phyloP scores from a whole-genome alignment of 257 asterid genomes.

The Ocimum tenuiflorum region DNA sequence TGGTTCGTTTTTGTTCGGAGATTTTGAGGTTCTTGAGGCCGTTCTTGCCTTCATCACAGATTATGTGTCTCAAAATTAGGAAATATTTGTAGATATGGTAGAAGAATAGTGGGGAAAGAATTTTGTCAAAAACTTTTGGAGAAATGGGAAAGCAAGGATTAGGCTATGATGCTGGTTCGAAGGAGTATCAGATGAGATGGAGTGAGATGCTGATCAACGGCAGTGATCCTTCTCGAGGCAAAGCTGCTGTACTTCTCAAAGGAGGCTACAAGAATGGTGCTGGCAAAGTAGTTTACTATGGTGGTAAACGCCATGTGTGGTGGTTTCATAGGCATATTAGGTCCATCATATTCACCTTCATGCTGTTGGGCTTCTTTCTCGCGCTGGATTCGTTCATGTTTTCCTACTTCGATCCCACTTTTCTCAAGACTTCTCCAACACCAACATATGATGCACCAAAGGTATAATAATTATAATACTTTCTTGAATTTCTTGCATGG shows the following conservation, averaged over 20 bases:
- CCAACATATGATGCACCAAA: constrained; percentile 21
- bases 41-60: too few species aligned
- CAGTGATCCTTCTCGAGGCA: constrained; percentile 41
- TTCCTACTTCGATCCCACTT: constrained; percentile 41
- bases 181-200: too few species aligned
- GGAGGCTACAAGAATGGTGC: constrained; percentile 40
- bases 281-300: constrained; percentile 35
- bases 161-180: constrained; percentile 22
- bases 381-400: constrained; percentile 55
- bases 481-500: not conserved
- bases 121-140: too few species aligned
- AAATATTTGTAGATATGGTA: too few species aligned
- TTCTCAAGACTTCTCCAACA: constrained; percentile 30
- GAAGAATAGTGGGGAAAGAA: too few species aligned
- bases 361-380: constrained; percentile 44
- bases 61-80: too few species aligned
- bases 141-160: constrained; percentile 47
- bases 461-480: constrained; percentile 33
- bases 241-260: constrained; percentile 35
- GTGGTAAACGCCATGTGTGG: constrained; percentile 41
- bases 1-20: not conserved
- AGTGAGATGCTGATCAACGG: constrained; percentile 27
- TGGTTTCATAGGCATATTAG: constrained; percentile 48
- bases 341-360: constrained; percentile 41
- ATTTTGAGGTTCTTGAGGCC: not conserved